Evolutionary conservation across 2,329 filamentous ascomycete species (phyloP).

Genomic region (Orbilia ellipsospora): DNA sequence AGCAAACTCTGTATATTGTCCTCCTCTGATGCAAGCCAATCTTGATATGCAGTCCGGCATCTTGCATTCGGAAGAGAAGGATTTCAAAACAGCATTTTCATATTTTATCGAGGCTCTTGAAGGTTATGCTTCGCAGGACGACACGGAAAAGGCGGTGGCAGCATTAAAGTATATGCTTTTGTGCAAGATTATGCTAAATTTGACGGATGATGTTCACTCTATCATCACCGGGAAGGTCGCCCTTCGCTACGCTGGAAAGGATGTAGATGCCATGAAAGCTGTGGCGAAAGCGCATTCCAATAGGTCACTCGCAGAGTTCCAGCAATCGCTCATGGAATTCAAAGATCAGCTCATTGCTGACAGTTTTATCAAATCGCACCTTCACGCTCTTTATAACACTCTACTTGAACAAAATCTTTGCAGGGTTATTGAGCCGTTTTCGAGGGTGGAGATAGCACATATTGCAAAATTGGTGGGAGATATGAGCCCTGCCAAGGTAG

Average conservation of each 20-base stretch:
- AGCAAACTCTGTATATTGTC: constrained; percentile 96
- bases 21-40: constrained; percentile 91
- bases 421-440: constrained; percentile 99
- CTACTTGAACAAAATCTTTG: constrained; percentile 99
- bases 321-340: constrained; percentile 88
- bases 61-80: constrained; percentile 97
- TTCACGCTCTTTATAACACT: constrained; percentile 93
- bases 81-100: constrained; percentile 98
- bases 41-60: constrained; percentile 99
- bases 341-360: constrained; percentile 94
- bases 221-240: constrained; percentile 97
- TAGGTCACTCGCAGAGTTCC: constrained; percentile 95
- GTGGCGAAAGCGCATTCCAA: constrained; percentile 95
- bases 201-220: constrained; percentile 93
- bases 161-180: constrained; percentile 99
- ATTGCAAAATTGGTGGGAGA: constrained; percentile 94
- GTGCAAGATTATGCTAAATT: constrained; percentile 99
- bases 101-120: constrained; percentile 99
- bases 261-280: constrained; percentile 98
- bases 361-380: constrained; percentile 95
- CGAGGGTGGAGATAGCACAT: constrained; percentile 93
- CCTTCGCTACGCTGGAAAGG: constrained; percentile 93
- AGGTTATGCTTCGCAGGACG: constrained; percentile 93
- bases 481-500: constrained; percentile 93
- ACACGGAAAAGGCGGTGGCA: constrained; percentile 88